Conservation (phyloP, 805 yeast genomes). For the Starmera pachycereana region DNA sequence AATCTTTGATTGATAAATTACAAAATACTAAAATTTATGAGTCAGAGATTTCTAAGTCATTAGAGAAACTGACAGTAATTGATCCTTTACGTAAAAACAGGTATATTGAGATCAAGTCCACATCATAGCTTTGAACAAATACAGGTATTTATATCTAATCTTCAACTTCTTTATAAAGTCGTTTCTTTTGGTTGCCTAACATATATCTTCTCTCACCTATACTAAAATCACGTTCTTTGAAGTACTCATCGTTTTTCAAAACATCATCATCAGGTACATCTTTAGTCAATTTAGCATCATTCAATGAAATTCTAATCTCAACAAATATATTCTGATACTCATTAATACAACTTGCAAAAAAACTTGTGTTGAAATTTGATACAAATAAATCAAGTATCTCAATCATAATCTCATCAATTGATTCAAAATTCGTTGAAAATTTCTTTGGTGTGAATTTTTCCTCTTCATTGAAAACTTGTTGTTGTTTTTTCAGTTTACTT, state of each 20-base stretch:
- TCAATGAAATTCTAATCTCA: conserved; percentile 35
- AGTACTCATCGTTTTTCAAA: conserved; percentile 35
- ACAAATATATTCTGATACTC: conserved; percentile 24
- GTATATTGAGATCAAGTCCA: conserved; percentile 29
- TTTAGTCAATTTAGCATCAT: conserved; percentile 22
- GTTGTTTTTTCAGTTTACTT: conserved; percentile 20
- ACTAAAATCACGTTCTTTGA: conserved; percentile 22
- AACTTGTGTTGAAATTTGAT: conserved; percentile 41
- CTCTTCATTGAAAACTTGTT: conserved; percentile 20
- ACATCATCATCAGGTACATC: conserved; percentile 15
- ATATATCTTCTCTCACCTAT: conserved; percentile 45
- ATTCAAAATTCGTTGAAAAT: conserved; percentile 10
- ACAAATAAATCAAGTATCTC: conserved; percentile 53
- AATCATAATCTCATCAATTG: conserved; percentile 37
- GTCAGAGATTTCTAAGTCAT: conserved; percentile 24
- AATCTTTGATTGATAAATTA: conserved; percentile 19
- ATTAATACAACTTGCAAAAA: conserved; percentile 32
- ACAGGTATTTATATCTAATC: neutral
- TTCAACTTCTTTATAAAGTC: conserved; percentile 31
- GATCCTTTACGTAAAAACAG: conserved; percentile 62
- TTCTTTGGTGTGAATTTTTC: conserved; percentile 19
- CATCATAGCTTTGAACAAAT: neutral
- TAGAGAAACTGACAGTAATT: conserved; percentile 34
- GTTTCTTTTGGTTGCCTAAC: conserved; percentile 35
- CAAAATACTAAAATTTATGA: conserved; percentile 6